A percentile compares a stretch with the other conserved stretches of the same genome.
phyloP scores from a whole-genome alignment of 495 filamentous ascomycete genomes.

The Penicillium goetzii region DNA sequence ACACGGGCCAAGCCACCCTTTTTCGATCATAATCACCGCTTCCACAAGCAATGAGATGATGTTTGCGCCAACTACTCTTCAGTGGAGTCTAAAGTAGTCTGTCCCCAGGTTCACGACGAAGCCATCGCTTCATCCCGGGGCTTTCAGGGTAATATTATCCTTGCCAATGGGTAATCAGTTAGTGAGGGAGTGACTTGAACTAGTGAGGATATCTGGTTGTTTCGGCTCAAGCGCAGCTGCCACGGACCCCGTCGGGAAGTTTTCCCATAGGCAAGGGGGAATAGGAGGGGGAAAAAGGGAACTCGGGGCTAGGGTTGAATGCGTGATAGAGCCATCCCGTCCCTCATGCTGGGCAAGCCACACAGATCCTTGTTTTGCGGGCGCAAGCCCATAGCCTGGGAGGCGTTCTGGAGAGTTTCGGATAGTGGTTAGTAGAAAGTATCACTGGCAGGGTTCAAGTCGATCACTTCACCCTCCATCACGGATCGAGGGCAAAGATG shows the following conservation, averaged over 20 bases:
- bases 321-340: constrained; percentile 6
- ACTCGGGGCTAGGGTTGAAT: background rate
- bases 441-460: constrained; percentile 1
- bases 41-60: background rate
- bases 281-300: background rate
- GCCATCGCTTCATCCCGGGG: background rate
- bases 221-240: background rate
- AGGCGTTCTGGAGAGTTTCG: constrained; percentile 10
- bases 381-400: constrained; percentile 3
- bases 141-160: constrained; percentile 1
- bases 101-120: background rate
- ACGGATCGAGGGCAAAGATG: background rate
- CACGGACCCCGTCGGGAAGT: constrained; percentile 31
- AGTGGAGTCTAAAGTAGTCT: constrained; percentile 5
- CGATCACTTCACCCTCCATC: background rate
- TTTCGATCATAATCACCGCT: constrained; percentile 1
- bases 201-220: background rate
- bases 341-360: constrained; percentile 9
- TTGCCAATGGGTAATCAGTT: background rate
- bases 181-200: background rate
- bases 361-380: constrained; percentile 5
- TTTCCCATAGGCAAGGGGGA: constrained; percentile 23
- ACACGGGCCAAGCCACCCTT: constrained; percentile 8
- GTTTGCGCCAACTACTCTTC: constrained; percentile 15
- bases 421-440: constrained; percentile 2